phyloP scores from a whole-genome alignment of 371 early-diverging fungal genomes.

The Funneliformis caledonium region DNA sequence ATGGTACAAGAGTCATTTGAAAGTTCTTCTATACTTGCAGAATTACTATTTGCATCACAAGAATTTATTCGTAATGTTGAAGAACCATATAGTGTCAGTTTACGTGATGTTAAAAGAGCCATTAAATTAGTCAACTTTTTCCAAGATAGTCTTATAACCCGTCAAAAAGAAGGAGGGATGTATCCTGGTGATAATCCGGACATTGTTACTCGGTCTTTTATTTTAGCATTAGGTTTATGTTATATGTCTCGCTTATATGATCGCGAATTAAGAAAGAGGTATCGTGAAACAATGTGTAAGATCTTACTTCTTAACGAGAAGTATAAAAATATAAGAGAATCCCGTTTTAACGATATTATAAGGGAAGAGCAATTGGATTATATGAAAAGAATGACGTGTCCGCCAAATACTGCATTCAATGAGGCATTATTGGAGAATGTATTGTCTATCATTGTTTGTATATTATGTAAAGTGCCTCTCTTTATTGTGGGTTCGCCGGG shows the following conservation, averaged over 20 bases:
- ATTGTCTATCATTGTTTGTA: slow-evolving; percentile 37
- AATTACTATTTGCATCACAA: slow-evolving; percentile 41
- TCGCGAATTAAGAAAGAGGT: slow-evolving; percentile 12
- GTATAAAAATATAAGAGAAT: background rate
- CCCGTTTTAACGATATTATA: background rate
- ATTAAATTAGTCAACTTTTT: slow-evolving; percentile 37
- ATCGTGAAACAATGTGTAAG: slow-evolving; percentile 16
- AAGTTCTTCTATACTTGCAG: background rate
- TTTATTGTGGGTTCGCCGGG: slow-evolving; percentile 36
- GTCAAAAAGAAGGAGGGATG: background rate
- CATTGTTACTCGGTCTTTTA: slow-evolving; percentile 13
- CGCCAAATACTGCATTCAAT: slow-evolving; percentile 32
- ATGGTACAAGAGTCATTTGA: slow-evolving; percentile 18
- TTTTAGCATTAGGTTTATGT: slow-evolving; percentile 39
- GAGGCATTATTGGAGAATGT: slow-evolving; percentile 39
- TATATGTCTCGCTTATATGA: slow-evolving; percentile 37
- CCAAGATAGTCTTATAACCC: slow-evolving; percentile 8
- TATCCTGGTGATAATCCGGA: background rate
- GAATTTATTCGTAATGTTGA: slow-evolving; percentile 41
- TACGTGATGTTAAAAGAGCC: slow-evolving; percentile 41
- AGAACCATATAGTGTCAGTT: slow-evolving; percentile 39
- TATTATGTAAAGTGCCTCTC: slow-evolving; percentile 27
- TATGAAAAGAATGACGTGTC: slow-evolving; percentile 26
- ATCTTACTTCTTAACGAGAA: slow-evolving; percentile 11
- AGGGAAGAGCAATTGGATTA: slow-evolving; percentile 39